Evolutionary conservation across 176 grass and related monocot species (phyloP).

Genomic region (Pontederia crassipes): DNA sequence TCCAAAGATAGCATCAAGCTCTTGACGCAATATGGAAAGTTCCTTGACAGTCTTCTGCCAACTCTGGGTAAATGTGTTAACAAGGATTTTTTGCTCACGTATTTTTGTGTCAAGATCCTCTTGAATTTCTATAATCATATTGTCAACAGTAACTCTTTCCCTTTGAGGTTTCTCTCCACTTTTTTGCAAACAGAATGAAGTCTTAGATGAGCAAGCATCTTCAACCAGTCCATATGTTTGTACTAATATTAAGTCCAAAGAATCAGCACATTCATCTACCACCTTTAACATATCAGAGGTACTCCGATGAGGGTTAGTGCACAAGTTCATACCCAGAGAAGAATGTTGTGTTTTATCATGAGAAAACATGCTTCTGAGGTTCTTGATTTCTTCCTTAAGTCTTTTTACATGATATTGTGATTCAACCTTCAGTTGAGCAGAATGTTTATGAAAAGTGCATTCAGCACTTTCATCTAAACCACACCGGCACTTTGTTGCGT

Average conservation of each 20-base stretch:
- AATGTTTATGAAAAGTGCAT: neutral
- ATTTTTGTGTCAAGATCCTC: conserved; percentile 15
- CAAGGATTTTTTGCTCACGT: conserved; percentile 9
- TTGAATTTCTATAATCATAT: conserved; percentile 4
- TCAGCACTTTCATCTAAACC: neutral
- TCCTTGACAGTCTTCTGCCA: conserved; percentile 34
- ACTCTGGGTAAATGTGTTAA: conserved; percentile 12
- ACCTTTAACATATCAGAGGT: neutral
- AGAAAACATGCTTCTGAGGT: conserved; percentile 2
- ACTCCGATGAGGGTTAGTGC: neutral
- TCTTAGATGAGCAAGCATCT: conserved; percentile 2
- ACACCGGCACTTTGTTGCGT: conserved; percentile 24
- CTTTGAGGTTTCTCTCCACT: conserved; percentile 11
- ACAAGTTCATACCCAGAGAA: neutral
- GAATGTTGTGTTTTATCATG: neutral
- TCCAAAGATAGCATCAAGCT: conserved; percentile 42
- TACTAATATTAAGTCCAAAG: neutral
- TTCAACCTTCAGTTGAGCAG: neutral
- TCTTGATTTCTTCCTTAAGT: conserved; percentile 2
- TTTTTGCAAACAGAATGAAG: neutral
- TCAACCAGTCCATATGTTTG: neutral
- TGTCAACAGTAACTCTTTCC: neutral
- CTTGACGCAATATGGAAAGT: conserved; percentile 31
- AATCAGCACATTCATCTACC: conserved; percentile 9
- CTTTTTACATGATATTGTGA: conserved; percentile 8